Base-by-base conservation (phyloP, 2,329 filamentous ascomycete species). In the Fusarium pilosicola region DNA sequence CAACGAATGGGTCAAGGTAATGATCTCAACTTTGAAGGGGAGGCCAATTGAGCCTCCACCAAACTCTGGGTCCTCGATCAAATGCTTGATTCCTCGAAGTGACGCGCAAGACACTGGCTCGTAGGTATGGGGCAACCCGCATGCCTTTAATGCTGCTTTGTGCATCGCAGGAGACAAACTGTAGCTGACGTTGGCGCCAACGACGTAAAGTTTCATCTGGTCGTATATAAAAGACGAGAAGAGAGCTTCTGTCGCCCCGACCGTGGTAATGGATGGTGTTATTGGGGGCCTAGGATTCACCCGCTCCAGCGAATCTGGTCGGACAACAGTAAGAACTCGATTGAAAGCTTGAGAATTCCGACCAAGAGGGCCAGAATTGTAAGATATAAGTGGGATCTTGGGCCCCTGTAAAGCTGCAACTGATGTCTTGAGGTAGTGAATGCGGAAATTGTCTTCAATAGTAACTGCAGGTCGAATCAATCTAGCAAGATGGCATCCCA, bases 91-190 rank as follows among this genome's bases (percentile, higher is more conserved):
- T 17, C 89, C 88, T 42, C 89, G 87, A 17, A 95, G 80, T 0
- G 89, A 89, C 24, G 86, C 83, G 10, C 90, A 90, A 56, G 93
- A 91, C 64, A 90, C 86, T 3, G 90, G 89, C n/a, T 85, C 82
- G 78, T 94, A 94, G 11, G 86, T 81, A 74, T 95, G 93, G 1
- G 89, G 90, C 79, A 95, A 89, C 0, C 92, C 93, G 73, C 90
- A 92, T 3, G 87, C 88, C 59, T 86, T 84, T 65, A 93, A 90
- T 1, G 92, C 93, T 11, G 91, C 86, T 62, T 91, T 93, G 79
- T 95, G 93, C 92, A 95, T 95, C 12, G 91, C 90, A 3, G 93
- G 93, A 1, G 93, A 94, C 63, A 95, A 80, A 78, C 91, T 94
- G 82, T 93, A 93, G 56, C 87, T 88, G 15, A 93, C 89, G 62